phyloP scores from a whole-genome alignment of 2,329 filamentous ascomycete species.

The Lecanicillium sp. region DNA sequence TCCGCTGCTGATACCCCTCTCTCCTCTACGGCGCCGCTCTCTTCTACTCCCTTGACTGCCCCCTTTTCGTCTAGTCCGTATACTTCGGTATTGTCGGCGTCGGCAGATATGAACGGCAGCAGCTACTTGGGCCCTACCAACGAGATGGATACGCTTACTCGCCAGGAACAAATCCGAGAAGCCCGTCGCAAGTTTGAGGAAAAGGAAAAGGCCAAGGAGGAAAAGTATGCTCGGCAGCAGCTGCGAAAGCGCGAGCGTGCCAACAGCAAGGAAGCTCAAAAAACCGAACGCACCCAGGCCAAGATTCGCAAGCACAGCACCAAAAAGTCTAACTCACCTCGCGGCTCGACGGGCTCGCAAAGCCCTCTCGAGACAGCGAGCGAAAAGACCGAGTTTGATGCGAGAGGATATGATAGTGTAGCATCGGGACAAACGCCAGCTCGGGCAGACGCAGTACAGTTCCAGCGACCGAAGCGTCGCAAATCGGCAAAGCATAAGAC shows the following conservation, averaged over 20 bases:
- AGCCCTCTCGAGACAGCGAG: constrained; percentile 14
- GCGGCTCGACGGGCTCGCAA: constrained; percentile 17
- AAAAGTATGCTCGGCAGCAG: constrained; percentile 53
- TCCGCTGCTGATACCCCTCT: constrained; percentile 25
- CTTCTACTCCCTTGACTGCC: constrained; percentile 16
- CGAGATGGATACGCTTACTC: constrained; percentile 46
- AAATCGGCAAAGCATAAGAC: constrained; percentile 51
- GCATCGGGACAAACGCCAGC: constrained; percentile 14
- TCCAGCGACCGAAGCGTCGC: constrained; percentile 32
- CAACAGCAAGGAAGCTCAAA: constrained; percentile 47
- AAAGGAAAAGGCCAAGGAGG: constrained; percentile 52
- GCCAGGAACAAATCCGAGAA: constrained; percentile 49
- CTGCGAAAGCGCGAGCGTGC: constrained; percentile 49
- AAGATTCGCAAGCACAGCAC: constrained; percentile 31
- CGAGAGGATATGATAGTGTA: constrained; percentile 10
- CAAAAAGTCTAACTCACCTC: constrained; percentile 21
- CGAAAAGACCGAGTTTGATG: constrained; percentile 33
- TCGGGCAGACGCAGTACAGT: constrained; percentile 33
- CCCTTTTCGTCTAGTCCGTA: constrained; percentile 19
- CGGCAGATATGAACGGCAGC: constrained; percentile 13
- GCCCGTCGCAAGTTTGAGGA: constrained; percentile 56
- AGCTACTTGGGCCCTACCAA: constrained; percentile 44
- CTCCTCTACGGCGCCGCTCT: constrained; percentile 18
- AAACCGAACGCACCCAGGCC: constrained; percentile 38
- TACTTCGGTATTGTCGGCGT: constrained; percentile 35